Conservation (phyloP, 352 stramenopile genomes). For the Pythium apleroticum region DNA sequence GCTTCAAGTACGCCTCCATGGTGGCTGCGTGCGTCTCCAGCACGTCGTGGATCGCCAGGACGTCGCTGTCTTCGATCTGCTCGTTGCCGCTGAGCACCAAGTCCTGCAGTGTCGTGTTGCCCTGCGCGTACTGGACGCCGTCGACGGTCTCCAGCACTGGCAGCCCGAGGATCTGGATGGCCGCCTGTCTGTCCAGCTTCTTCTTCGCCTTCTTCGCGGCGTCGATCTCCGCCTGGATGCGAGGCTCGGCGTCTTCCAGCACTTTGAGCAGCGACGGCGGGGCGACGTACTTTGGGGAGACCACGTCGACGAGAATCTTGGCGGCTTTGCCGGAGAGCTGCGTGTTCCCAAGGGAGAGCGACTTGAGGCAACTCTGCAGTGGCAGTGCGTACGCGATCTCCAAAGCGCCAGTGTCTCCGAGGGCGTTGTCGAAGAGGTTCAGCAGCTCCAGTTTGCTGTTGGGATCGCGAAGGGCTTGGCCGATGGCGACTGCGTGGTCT, state of each 20-base stretch:
- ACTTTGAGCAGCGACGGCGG: conserved; percentile 49
- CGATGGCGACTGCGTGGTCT: conserved; percentile 40
- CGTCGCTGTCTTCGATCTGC: conserved; percentile 35
- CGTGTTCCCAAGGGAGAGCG: conserved; percentile 70
- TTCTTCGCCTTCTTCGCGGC: conserved; percentile 83
- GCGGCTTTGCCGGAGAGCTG: conserved; percentile 37
- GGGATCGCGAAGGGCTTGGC: conserved; percentile 29
- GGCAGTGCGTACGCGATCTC: conserved; percentile 60
- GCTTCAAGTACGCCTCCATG: conserved; percentile 48
- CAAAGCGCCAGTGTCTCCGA: conserved; percentile 52
- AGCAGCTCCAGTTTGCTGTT: conserved; percentile 59
- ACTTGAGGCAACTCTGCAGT: conserved; percentile 54
- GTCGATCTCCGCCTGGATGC: conserved; percentile 69
- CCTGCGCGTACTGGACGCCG: conserved; percentile 51
- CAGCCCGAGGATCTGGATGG: conserved; percentile 56
- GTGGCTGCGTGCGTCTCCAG: conserved; percentile 43
- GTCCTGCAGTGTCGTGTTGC: conserved; percentile 60
- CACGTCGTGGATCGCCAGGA: conserved; percentile 36
- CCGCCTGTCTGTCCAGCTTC: conserved; percentile 60
- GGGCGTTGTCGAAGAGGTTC: conserved; percentile 69
- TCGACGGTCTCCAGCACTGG: conserved; percentile 55
- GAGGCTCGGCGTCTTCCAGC: conserved; percentile 60
- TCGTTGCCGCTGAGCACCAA: conserved; percentile 67
- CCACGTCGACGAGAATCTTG: conserved; percentile 11
- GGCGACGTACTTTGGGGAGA: conserved; percentile 55